These are phyloP conservation scores for Chlamydomonas schloesseri DNA, from an alignment of 139 green algal species.

Conservation along the genomic window DNA sequence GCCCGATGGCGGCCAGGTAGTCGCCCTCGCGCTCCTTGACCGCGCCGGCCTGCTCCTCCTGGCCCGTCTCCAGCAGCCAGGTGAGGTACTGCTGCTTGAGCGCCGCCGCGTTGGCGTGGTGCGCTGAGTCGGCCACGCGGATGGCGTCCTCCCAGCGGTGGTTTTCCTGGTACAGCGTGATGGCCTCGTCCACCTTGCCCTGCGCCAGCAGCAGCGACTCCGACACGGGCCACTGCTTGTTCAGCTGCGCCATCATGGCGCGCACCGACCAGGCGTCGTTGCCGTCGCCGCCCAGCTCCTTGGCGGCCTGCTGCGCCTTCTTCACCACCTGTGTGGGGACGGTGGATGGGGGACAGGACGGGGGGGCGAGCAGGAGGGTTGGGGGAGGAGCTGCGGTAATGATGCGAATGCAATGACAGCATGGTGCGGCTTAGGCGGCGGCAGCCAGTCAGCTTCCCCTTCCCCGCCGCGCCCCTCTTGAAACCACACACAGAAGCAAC, in stretches of 20 bases:
- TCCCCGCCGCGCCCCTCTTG: too few relatives aligned
- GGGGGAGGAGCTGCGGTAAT: too few relatives aligned
- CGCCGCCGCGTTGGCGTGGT: slow-evolving; percentile 63
- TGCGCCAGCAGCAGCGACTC: slow-evolving; percentile 79
- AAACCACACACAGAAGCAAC: too few relatives aligned
- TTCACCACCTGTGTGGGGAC: slow-evolving; percentile 43
- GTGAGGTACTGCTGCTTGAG: slow-evolving; percentile 72
- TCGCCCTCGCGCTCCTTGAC: slow-evolving; percentile 83
- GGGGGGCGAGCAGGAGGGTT: too few relatives aligned
- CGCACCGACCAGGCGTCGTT: slow-evolving; percentile 63
- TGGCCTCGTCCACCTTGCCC: slow-evolving; percentile 57
- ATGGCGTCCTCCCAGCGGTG: slow-evolving; percentile 80
- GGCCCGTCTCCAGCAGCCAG: slow-evolving; percentile 73
- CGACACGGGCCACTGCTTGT: slow-evolving; percentile 75
- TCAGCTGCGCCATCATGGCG: slow-evolving; percentile 74
- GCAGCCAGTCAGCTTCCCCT: too few relatives aligned
- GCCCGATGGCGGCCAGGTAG: slow-evolving; percentile 76
- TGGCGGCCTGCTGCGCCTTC: slow-evolving; percentile 18
- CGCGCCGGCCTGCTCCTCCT: slow-evolving; percentile 78
- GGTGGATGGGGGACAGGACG: too few relatives aligned
- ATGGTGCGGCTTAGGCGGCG: too few relatives aligned
- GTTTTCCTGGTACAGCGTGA: slow-evolving; percentile 61
- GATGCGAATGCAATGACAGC: too few relatives aligned
- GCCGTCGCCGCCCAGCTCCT: slow-evolving; percentile 57
- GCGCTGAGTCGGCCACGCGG: slow-evolving; percentile 69